A percentile compares a stretch with the other conserved stretches of the same genome.
phyloP scores from a whole-genome alignment of 1,284 basidiomycete species.

The Paramarasmius palmivorus region DNA sequence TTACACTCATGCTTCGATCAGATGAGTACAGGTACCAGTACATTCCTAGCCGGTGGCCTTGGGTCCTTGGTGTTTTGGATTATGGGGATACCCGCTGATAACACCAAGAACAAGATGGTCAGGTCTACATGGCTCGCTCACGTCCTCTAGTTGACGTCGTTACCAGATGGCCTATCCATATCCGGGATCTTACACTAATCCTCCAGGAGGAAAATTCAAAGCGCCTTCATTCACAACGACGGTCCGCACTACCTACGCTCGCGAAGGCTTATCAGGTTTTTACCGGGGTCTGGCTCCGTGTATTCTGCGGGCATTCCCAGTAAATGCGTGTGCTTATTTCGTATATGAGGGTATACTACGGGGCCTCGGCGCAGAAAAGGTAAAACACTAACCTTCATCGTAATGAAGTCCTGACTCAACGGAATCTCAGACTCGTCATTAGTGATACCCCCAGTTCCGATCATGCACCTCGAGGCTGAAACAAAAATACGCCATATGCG shows the following conservation, averaged over 20 bases:
- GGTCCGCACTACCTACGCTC: conserved; percentile 48
- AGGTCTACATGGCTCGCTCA: not conserved
- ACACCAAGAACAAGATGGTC: conserved; percentile 58
- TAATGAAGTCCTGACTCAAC: conserved; percentile 1
- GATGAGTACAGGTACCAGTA: conserved; percentile 64
- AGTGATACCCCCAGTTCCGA: not conserved
- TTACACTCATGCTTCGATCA: conserved; percentile 24
- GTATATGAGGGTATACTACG: conserved; percentile 73
- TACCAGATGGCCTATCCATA: conserved; percentile 49
- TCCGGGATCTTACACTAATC: conserved; percentile 37
- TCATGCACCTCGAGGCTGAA: too few species aligned
- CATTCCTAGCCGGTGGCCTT: conserved; percentile 71
- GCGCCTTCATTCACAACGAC: conserved; percentile 49
- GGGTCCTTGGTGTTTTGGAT: conserved; percentile 65
- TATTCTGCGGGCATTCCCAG: conserved; percentile 69
- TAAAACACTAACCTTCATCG: conserved; percentile 18
- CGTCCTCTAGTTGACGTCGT: not conserved
- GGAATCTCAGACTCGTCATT: conserved; percentile 9
- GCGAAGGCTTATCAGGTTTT: conserved; percentile 57
- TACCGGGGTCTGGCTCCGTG: conserved; percentile 63
- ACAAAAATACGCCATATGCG: too few species aligned
- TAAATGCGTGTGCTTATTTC: conserved; percentile 71
- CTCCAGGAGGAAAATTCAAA: conserved; percentile 20
- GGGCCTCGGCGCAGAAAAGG: conserved; percentile 66
- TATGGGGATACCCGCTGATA: conserved; percentile 76